A percentile compares a stretch with the other conserved stretches of the same genome.
phyloP scores from a whole-genome alignment of 2,329 filamentous ascomycete species.

The Fusarium sp. region DNA sequence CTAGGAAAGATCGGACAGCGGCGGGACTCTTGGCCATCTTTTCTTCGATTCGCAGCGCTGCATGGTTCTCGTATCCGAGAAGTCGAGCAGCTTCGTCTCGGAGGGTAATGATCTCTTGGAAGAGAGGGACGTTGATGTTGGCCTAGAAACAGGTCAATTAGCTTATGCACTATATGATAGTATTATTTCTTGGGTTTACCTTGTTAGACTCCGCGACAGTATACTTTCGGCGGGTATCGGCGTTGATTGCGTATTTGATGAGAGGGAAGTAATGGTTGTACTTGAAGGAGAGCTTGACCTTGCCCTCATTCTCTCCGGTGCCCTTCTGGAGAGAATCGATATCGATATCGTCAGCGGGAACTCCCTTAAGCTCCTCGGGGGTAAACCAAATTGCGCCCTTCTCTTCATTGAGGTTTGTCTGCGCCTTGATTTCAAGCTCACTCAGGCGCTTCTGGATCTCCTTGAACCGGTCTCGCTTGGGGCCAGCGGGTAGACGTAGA shows the following conservation, averaged over 20 bases:
- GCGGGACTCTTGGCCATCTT: constrained; percentile 86
- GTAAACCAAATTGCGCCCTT: constrained; percentile 85
- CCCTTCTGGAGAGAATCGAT: constrained; percentile 76
- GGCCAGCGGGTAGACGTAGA: constrained; percentile 74
- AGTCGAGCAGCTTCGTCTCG: constrained; percentile 82
- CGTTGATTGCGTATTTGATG: constrained; percentile 79
- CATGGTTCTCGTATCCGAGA: constrained; percentile 81
- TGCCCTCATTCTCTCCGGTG: constrained; percentile 76
- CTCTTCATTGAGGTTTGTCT: constrained; percentile 86
- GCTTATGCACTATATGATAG: no score
- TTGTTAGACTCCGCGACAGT: constrained; percentile 85
- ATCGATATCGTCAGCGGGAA: constrained; percentile 75
- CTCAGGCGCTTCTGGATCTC: constrained; percentile 85
- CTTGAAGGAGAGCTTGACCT: constrained; percentile 82
- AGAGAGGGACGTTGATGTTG: constrained; percentile 77
- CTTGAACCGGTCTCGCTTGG: constrained; percentile 82
- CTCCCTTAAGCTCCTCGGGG: constrained; percentile 76
- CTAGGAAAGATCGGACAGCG: constrained; percentile 78
- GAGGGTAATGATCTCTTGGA: constrained; percentile 78
- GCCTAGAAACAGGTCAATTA: constrained; percentile 53
- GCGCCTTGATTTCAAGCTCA: constrained; percentile 77
- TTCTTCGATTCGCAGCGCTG: constrained; percentile 78
- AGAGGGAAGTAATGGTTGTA: constrained; percentile 84
- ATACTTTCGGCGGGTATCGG: constrained; percentile 74
- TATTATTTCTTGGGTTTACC: constrained; percentile 49